These are phyloP conservation scores for Hypomontagnella monticulosa DNA, from an alignment of 495 filamentous ascomycete genomes.

Conservation along the genomic window DNA sequence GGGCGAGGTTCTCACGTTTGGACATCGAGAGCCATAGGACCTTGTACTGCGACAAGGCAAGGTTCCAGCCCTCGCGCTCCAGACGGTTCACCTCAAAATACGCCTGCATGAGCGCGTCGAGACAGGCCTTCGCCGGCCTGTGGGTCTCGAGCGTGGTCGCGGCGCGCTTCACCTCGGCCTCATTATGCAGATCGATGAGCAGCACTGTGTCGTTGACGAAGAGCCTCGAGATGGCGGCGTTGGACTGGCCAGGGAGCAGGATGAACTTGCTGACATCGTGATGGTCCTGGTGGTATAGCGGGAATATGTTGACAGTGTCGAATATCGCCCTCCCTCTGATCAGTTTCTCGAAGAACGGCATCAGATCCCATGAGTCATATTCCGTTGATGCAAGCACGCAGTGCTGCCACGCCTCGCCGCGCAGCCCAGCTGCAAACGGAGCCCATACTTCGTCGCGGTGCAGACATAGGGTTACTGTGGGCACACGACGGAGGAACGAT, in stretches of 20 bases:
- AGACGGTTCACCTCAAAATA: too few species aligned
- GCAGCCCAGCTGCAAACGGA: too few species aligned
- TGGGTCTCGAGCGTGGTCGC: neutral
- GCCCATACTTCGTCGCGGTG: too few species aligned
- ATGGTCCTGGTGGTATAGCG: neutral
- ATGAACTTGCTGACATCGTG: neutral
- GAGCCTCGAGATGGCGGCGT: neutral
- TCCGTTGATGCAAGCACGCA: neutral
- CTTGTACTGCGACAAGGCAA: too few species aligned
- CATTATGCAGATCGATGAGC: neutral
- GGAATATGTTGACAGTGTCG: conserved; percentile 6
- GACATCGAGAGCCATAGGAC: too few species aligned
- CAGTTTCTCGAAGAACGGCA: neutral
- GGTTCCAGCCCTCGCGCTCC: too few species aligned
- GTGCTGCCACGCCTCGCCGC: too few species aligned
- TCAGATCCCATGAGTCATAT: neutral
- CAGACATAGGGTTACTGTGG: too few species aligned
- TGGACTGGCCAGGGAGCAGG: neutral
- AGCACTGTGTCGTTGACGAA: conserved; percentile 7
- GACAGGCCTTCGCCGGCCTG: neutral
- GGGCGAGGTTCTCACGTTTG: too few species aligned
- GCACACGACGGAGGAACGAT: too few species aligned
- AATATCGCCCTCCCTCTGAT: neutral
- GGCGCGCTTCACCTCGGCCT: neutral
- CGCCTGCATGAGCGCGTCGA: too few species aligned